These are phyloP conservation scores for Aciculosporium take DNA, from an alignment of 2,329 filamentous ascomycete species.

Conservation along the genomic window DNA sequence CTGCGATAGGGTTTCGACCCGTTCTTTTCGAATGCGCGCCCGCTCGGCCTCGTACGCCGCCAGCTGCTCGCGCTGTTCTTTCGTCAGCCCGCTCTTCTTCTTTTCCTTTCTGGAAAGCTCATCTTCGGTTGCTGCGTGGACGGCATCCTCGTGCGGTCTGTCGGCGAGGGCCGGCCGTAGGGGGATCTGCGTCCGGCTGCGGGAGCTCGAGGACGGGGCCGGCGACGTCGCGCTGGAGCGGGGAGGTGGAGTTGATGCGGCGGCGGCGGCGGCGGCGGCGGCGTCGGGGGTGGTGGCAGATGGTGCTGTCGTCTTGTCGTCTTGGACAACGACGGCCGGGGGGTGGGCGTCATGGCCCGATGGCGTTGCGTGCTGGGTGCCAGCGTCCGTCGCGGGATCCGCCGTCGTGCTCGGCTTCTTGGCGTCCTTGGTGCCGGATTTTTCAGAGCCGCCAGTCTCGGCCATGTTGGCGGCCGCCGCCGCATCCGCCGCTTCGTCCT, in stretches of 20 bases:
- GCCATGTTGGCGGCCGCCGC: too few relatives aligned
- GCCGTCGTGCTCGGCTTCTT: constrained; percentile 39
- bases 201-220: constrained; percentile 27
- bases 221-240: constrained; percentile 24
- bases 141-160: constrained; percentile 55
- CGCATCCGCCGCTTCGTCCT: constrained; percentile 25
- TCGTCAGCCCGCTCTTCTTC: constrained; percentile 74
- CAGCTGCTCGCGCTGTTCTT: constrained; percentile 88
- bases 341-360: constrained; percentile 12
- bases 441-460: constrained; percentile 33
- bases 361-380: constrained; percentile 9
- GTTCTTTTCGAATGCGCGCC: constrained; percentile 69
- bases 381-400: constrained; percentile 13
- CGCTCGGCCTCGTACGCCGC: constrained; percentile 80
- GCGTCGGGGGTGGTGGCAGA: constrained; percentile 6
- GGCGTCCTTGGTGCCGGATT: constrained; percentile 43
- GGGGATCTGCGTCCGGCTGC: constrained; percentile 43
- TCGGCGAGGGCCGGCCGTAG: constrained; percentile 81
- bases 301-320: constrained; percentile 18
- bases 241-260: constrained; percentile 13
- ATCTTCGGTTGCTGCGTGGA: constrained; percentile 51
- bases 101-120: constrained; percentile 43
- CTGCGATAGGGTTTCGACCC: constrained; percentile 66
- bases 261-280: constrained; percentile 2
- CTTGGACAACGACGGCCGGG: constrained; percentile 26